Base-by-base conservation (phyloP, 805 yeast genomes). In the Ogataea zsoltii region DNA sequence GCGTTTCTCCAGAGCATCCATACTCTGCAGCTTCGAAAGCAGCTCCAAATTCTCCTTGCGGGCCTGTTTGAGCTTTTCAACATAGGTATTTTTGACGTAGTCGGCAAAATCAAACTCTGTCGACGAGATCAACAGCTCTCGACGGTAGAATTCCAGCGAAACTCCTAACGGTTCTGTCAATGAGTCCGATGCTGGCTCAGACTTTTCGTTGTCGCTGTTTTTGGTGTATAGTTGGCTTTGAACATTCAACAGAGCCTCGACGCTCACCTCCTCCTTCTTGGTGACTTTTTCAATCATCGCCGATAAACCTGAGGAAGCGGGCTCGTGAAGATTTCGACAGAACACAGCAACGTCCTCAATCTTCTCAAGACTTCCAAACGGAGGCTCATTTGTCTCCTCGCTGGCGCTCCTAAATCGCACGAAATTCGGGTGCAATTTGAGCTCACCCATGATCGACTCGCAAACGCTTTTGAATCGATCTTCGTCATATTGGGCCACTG, bases 61-160 rank as follows among this genome's bases (percentile, higher is more conserved):
- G 17, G 33, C 21, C 18, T 41, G 29, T 16, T 33, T 23, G 10
- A 33, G 26, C 33, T 23, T 32, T n/a, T 38, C 6, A 12, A 30
- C n/a, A 12, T 18, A 33, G 47, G 78, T 67, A 41, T 75, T 69
- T 39, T 76, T 77, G 53, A 80, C 57, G 59, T 77, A 82, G 39
- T 73, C 70, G 3, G 79, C 68, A 54, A 84, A 83, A 39, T 81
- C 84, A 31, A 80, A 65, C 57, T 83, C 89, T 58, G 83, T 84
- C 41, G 74, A 73, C 46, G 72, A 54, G 30, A 83, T 66, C 44
- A 83, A 59, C 13, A 82, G 63, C 55, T 84, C 88, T 45, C 88
- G 67, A 44, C 77, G 77, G 48, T 76, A 80, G 51, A 72, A 80
- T 31, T 75, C 75, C 12, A 57, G 30, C 5, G 51, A 34, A 3